phyloP scores from a whole-genome alignment of 331 rosid species.

The Prunus yedoensis region DNA sequence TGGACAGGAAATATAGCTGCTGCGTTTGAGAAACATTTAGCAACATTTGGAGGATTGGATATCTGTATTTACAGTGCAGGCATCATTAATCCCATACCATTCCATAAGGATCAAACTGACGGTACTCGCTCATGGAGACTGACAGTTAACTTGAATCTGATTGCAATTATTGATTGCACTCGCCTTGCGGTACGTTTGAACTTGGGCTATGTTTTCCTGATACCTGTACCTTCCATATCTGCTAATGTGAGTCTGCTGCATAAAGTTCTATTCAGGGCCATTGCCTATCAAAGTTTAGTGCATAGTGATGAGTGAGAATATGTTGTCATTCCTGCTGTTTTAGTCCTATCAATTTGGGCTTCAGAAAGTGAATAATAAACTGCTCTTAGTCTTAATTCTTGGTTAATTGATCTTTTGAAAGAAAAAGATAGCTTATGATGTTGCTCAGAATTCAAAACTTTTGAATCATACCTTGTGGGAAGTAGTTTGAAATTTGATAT shows the following conservation, averaged over 20 bases:
- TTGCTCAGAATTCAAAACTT: too few species aligned
- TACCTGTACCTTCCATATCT: too few species aligned
- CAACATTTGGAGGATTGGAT: conserved; percentile 80
- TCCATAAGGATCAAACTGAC: conserved; percentile 62
- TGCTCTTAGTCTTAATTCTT: neutral
- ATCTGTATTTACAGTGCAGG: conserved; percentile 86
- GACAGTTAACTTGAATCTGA: conserved; percentile 60
- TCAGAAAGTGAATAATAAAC: neutral
- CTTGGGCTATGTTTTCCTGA: too few species aligned
- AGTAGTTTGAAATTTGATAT: too few species aligned
- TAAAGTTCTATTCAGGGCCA: neutral
- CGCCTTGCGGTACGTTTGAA: conserved; percentile 69
- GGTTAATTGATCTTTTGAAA: neutral
- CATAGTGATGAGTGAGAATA: conserved; percentile 4
- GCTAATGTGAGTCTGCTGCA: too few species aligned
- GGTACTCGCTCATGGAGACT: conserved; percentile 73
- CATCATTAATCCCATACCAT: conserved; percentile 39
- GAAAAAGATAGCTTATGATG: too few species aligned
- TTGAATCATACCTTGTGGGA: too few species aligned
- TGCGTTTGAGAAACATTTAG: conserved; percentile 74
- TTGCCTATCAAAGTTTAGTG: conserved; percentile 15
- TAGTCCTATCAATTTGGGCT: neutral
- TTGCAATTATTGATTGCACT: conserved; percentile 62
- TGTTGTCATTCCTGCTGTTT: neutral
- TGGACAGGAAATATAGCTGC: conserved; percentile 61